Base-by-base conservation (phyloP, 306 rosid genomes). In the Amphicarpaea edgeworthii region DNA sequence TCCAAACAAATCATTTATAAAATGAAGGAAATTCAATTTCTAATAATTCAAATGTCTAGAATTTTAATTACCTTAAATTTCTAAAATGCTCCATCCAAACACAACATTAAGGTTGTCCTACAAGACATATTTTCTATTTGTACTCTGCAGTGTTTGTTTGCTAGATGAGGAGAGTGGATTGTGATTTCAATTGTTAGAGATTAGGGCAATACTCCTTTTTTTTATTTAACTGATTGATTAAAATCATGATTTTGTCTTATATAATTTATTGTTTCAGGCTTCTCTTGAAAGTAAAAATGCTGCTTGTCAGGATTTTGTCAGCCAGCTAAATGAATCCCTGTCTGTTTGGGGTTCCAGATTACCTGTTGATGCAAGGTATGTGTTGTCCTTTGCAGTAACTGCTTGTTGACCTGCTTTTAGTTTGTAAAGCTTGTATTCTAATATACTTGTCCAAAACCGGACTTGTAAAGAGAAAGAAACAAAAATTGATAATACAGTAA, bases 341-440 rank as follows among this genome's bases (percentile, higher is more conserved):
- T 90, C 88, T 49, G 92, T 92, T 80, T 95, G 94, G 97, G 91
- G 93, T 77, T 70, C 63, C 83, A 87, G 87, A 80, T 77, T 95
- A 71, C 93, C 95, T 16, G 84, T 84, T 67, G 97, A 89, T 43
- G 88, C 91, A 77, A 92, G 97, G 98, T 95, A 90, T 62, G 58
- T 62, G 68, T 70, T 58, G 8, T 51, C 77, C 53, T 84, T 70
- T 59, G 19, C 75, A 28, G 15, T 70, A 64, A 72, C 66, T 80
- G 28, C 74, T 50, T 60, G 41, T 51, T 77, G 37, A 57, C 77
- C 87, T 38, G 47, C 41, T 57, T 75, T 12, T 55, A 12, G 69
- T 23, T 57, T 57, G 38, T 72, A 7, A 66, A 57, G 46, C 64
- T 55, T 50, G 24, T 23, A 21, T 68, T 70, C 75, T 54, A 37